Evolutionary conservation across 257 asterid genomes (phyloP), one percentile per base, ranked within the genome.

Genomic region (Petunia axillaris): DNA sequence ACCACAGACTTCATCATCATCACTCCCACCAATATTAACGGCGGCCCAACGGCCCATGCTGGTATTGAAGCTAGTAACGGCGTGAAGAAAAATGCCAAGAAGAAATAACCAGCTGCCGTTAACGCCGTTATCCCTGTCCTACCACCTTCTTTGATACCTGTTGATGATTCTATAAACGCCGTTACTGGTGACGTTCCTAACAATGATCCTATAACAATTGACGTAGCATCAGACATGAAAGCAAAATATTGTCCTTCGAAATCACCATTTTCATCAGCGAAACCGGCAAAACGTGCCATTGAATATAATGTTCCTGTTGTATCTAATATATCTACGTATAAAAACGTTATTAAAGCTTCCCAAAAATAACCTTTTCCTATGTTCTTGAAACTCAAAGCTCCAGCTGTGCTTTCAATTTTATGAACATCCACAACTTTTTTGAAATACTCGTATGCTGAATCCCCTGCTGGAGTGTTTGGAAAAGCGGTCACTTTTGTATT

Each of bases 1-100:
- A 86, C 91, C 85, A 92, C 99, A 76, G 98, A 81, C 85, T 43
- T 89, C 99, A 95, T 95, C 99, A 95, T 95, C 91, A 95, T 53
- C 36, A 94, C 97, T n/a, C 99, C 99, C 70, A 95, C 99, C 83
- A 95, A 73, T 41, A 93, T 81, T 81, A 95, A 86, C 87, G 98
- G 98, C 78, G 99, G 99, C 84, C 99, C 99, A 84, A 95, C 98
- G 75, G 99, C 99, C 98, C 98, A 95, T 66, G 96, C 75, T 85
- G 98, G 99, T 5, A 95, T 95, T 46, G 99, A 91, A 35, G 99
- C 99, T 84, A 95, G 79, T 77, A 95, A 53, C 83, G 99, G 99
- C 84, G 99, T 95, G 83, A 92, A 91, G 88, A 95, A 95, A 37
- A 95, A 89, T 15, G 99, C 92, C 79, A 95, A 54, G 78, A 92